Conservation (phyloP, 129 eudicot species). For the Lactuca sativa region DNA sequence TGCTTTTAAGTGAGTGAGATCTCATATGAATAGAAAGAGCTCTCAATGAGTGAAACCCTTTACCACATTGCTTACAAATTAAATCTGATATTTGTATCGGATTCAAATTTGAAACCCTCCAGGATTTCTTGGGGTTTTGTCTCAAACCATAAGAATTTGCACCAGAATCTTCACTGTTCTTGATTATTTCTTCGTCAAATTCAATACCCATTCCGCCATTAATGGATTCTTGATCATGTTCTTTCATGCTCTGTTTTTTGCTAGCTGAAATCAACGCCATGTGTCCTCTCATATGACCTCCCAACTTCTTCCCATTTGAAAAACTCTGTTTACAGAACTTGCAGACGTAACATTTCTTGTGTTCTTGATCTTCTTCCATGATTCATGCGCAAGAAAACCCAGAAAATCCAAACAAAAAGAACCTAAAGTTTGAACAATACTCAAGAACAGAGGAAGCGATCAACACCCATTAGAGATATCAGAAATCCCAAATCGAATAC, state of each 20-base stretch:
- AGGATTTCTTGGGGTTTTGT: slow-evolving; percentile 58
- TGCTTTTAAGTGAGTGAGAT: slow-evolving; percentile 40
- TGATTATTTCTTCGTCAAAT: slow-evolving; percentile 2
- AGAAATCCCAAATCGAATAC: neutral
- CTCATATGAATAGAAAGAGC: slow-evolving; percentile 61
- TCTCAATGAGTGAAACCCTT: slow-evolving; percentile 43
- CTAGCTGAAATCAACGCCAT: slow-evolving; percentile 38
- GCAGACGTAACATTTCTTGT: slow-evolving; percentile 31
- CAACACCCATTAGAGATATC: neutral
- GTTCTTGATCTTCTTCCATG: slow-evolving; percentile 46
- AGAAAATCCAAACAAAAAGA: slow-evolving; percentile 20
- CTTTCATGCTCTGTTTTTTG: slow-evolving; percentile 26
- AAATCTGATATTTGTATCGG: neutral
- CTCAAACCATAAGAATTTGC: slow-evolving; percentile 36
- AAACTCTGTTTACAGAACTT: slow-evolving; percentile 48
- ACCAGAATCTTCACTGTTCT: slow-evolving; percentile 6
- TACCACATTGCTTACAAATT: slow-evolving; percentile 59
- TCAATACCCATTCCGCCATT: slow-evolving; percentile 29
- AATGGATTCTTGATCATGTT: slow-evolving; percentile 13
- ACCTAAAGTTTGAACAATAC: neutral
- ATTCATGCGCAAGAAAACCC: slow-evolving; percentile 32
- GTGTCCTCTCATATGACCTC: slow-evolving; percentile 70
- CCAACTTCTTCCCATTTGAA: slow-evolving; percentile 50
- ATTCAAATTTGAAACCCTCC: slow-evolving; percentile 37
- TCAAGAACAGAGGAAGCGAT: neutral